These are phyloP conservation scores for Fusarium sp. DNA, from an alignment of 2,329 filamentous ascomycete genomes.

Conservation along the genomic window DNA sequence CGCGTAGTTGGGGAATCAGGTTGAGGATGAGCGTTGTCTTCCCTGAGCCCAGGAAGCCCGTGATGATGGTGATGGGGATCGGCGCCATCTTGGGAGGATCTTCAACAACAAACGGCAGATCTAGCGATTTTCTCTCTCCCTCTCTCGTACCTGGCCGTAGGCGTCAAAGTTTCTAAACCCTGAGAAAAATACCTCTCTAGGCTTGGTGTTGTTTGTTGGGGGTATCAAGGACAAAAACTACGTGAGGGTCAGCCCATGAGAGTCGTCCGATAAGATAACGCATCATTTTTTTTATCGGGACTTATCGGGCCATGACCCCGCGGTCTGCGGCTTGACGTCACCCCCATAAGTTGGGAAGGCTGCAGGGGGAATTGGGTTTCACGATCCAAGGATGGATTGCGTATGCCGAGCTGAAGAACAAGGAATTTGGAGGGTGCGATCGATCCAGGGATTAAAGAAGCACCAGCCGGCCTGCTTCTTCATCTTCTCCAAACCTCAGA, in stretches of 20 bases:
- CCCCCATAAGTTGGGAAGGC: conserved; percentile 1
- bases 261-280: conserved; percentile 44
- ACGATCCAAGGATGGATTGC: conserved; percentile 42
- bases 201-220: conserved; percentile 1
- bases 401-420: conserved; percentile 40
- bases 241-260: conserved; percentile 44
- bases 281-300: conserved; percentile 40
- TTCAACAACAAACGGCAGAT: background rate
- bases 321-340: conserved; percentile 46
- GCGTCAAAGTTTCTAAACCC: conserved; percentile 14
- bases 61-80: conserved; percentile 94
- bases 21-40: conserved; percentile 98
- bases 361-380: conserved; percentile 24
- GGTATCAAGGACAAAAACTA: conserved; percentile 17
- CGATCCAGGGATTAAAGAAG: conserved; percentile 10
- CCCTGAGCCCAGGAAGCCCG: conserved; percentile 94
- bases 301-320: conserved; percentile 35
- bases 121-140: background rate
- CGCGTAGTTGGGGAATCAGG: conserved; percentile 89
- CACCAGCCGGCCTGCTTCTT: conserved; percentile 10
- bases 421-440: conserved; percentile 20
- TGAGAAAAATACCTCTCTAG: conserved; percentile 44
- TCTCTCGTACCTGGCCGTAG: background rate
- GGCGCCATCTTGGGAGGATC: conserved; percentile 68
- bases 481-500: conserved; percentile 5